Conservation (phyloP, 2,329 filamentous ascomycete species). For the Colletotrichum theobromicola region DNA sequence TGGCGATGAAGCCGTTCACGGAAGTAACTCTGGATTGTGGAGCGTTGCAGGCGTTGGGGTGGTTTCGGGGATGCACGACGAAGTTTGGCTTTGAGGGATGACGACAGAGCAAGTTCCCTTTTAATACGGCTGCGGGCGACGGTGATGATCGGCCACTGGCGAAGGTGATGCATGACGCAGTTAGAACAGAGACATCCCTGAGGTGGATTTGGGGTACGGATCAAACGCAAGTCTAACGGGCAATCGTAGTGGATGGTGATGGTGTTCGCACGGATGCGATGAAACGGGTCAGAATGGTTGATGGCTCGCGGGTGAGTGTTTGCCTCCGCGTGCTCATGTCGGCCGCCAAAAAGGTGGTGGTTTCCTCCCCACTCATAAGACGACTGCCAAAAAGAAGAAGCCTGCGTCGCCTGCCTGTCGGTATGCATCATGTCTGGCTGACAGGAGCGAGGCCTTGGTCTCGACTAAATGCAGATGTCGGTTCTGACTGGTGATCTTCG, state of each 20-base stretch:
- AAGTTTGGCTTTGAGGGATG: constrained; percentile 1
- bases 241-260: background rate
- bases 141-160: background rate
- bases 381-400: background rate
- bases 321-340: background rate
- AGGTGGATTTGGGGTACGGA: background rate
- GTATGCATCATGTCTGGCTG: background rate
- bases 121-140: background rate
- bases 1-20: background rate
- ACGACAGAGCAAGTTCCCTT: background rate
- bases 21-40: background rate
- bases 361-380: background rate
- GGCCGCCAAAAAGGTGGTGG: background rate
- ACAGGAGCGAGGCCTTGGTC: background rate
- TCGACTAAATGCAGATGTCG: background rate
- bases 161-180: background rate
- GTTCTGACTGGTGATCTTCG: background rate
- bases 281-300: constrained; percentile 3
- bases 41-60: background rate
- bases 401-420: background rate
- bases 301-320: background rate
- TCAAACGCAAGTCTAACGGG: background rate
- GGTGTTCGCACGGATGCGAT: constrained; percentile 7
- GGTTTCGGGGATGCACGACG: background rate
- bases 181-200: background rate